These are phyloP conservation scores for Xylaria venustula DNA, from an alignment of 495 filamentous ascomycete genomes.

Conservation along the genomic window DNA sequence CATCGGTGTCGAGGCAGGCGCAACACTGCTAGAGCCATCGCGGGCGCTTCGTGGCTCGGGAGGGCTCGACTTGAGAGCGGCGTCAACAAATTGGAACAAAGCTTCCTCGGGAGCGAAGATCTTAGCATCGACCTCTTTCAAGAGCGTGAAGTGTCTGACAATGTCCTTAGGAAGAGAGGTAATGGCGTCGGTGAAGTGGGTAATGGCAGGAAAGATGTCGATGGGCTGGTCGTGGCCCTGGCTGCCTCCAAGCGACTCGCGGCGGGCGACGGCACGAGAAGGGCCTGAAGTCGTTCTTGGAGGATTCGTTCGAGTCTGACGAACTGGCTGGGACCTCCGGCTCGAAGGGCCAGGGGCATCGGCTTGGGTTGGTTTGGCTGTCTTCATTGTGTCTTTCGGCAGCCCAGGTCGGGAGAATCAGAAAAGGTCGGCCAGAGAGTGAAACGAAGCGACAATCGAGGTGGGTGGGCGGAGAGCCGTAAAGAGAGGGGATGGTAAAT, in stretches of 20 bases:
- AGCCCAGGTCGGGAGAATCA: constrained; percentile 3
- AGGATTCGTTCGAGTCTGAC: constrained; percentile 57
- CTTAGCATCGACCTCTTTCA: constrained; percentile 98
- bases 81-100: constrained; percentile 67
- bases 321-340: constrained; percentile 59
- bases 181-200: constrained; percentile 90
- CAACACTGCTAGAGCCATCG: constrained; percentile 42
- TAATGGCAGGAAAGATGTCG: constrained; percentile 86
- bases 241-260: constrained; percentile 42
- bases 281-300: constrained; percentile 45
- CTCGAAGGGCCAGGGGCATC: constrained; percentile 43
- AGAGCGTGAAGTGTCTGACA: constrained; percentile 85
- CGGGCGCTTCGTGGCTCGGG: constrained; percentile 42
- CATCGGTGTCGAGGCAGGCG: constrained; percentile 40
- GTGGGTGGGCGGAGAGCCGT: background rate
- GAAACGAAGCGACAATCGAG: constrained; percentile 13
- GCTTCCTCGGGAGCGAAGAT: constrained; percentile 71
- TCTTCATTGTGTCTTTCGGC: constrained; percentile 46
- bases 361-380: constrained; percentile 42
- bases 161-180: constrained; percentile 92
- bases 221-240: constrained; percentile 48
- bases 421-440: constrained; percentile 1
- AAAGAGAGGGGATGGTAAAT: constrained; percentile 14
- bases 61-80: constrained; percentile 59
- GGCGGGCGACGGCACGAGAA: constrained; percentile 36